Conservation (phyloP, 768 basidiomycete genomes). For the Thelephora aurantiotincta region DNA sequence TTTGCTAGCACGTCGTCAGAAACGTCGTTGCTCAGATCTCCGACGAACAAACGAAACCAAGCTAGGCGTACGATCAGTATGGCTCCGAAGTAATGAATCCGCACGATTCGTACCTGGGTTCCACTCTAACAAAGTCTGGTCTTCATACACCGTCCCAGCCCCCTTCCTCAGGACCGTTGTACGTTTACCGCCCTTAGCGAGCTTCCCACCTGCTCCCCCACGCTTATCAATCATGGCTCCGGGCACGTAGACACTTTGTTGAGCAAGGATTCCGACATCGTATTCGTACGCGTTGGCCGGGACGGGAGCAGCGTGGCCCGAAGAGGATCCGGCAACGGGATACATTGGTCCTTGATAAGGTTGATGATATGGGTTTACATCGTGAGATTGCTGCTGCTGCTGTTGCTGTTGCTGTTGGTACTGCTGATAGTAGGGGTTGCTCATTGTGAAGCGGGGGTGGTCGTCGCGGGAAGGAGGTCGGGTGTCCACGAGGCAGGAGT, state of each 20-base stretch:
- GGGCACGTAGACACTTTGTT: constrained; percentile 86
- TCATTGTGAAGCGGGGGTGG: background rate
- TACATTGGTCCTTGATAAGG: constrained; percentile 67
- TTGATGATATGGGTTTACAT: constrained; percentile 73
- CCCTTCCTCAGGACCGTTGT: constrained; percentile 92
- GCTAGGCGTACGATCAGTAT: constrained; percentile 28
- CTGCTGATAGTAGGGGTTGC: constrained; percentile 26
- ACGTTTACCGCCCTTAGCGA: constrained; percentile 83
- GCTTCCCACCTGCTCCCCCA: constrained; percentile 72
- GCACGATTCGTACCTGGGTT: constrained; percentile 61
- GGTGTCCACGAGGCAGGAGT: too few species aligned
- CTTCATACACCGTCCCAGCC: constrained; percentile 96
- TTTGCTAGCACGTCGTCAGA: constrained; percentile 88
- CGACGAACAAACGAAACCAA: constrained; percentile 96
- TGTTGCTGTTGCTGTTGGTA: constrained; percentile 28
- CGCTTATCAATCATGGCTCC: constrained; percentile 85
- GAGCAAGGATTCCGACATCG: constrained; percentile 80
- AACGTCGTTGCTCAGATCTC: constrained; percentile 96
- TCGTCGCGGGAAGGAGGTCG: background rate
- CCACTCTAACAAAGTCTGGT: constrained; percentile 95
- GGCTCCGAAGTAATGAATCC: background rate
- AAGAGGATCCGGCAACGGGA: constrained; percentile 48
- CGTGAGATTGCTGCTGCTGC: constrained; percentile 18
- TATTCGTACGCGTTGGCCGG: constrained; percentile 89
- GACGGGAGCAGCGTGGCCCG: constrained; percentile 60